Percentiles rank a stretch among this genome's conserved stretches.
These are phyloP conservation scores for Scalesia atractyloides DNA, from an alignment of 129 eudicot species.

Conservation along the genomic window DNA sequence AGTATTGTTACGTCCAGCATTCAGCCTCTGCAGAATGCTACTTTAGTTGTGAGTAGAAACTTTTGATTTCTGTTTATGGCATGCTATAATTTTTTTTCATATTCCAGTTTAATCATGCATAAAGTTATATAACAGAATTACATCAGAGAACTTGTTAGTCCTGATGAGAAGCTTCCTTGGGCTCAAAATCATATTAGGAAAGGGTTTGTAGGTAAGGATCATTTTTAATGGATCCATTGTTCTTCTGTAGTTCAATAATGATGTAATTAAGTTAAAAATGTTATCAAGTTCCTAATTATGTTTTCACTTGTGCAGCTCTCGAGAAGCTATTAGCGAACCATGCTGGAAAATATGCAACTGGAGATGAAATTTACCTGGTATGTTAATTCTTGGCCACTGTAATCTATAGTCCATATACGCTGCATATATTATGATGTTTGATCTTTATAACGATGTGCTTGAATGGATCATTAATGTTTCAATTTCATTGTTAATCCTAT, in stretches of 20 bases:
- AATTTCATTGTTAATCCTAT: background rate
- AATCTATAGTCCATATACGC: background rate
- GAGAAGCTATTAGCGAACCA: constrained; percentile 59
- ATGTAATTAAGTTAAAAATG: background rate
- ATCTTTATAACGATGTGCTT: background rate
- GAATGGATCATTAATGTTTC: background rate
- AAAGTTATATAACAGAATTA: constrained; percentile 31
- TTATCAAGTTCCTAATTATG: background rate
- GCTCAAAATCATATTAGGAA: constrained; percentile 59
- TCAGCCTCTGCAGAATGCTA: constrained; percentile 71
- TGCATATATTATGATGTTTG: background rate
- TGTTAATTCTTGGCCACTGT: constrained; percentile 26
- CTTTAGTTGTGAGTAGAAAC: constrained; percentile 48
- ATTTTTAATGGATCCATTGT: constrained; percentile 2
- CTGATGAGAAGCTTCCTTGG: constrained; percentile 65
- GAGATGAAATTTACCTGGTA: constrained; percentile 78
- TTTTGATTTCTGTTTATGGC: background rate
- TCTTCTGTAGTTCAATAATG: background rate
- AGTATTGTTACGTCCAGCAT: constrained; percentile 77
- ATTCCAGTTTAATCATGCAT: background rate
- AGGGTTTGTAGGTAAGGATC: constrained; percentile 61
- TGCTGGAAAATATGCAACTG: constrained; percentile 83
- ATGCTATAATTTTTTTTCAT: background rate
- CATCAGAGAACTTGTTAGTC: constrained; percentile 58
- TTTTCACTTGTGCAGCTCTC: constrained; percentile 48